A percentile compares a stretch with the other conserved stretches of the same genome.
phyloP scores from a whole-genome alignment of 2,329 filamentous ascomycete genomes.

The Penicillium crustosum region DNA sequence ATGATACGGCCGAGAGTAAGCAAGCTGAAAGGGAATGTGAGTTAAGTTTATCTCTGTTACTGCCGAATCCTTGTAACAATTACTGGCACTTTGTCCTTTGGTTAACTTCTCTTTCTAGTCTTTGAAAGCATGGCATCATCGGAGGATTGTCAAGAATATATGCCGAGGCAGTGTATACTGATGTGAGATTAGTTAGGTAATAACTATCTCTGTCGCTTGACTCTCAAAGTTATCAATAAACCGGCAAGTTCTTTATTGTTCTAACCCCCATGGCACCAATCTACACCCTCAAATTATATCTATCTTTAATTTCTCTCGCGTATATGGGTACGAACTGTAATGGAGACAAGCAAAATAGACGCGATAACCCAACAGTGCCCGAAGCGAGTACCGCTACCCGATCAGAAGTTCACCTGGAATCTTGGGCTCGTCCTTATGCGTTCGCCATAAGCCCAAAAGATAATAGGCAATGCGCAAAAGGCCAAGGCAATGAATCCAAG shows the following conservation, averaged over 20 bases:
- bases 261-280: not conserved
- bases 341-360: not conserved
- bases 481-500: conserved; percentile 57
- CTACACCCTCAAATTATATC: not conserved
- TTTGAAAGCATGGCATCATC: conserved; percentile 2
- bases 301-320: not conserved
- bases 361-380: not conserved
- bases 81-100: accelerated
- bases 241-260: not conserved
- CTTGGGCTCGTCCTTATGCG: conserved; percentile 33
- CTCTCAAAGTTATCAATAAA: not conserved
- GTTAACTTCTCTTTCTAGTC: not conserved
- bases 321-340: not conserved
- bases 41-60: not conserved
- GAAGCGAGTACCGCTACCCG: not conserved
- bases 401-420: conserved; percentile 29
- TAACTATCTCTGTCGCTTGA: not conserved
- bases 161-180: not conserved
- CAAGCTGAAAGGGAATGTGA: conserved; percentile 18
- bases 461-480: conserved; percentile 44
- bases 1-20: conserved; percentile 18
- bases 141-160: not conserved
- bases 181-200: not conserved
- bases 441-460: conserved; percentile 40
- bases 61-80: not conserved